A percentile compares a stretch with the other conserved stretches of the same genome.
These are phyloP conservation scores for Coemansia sp. DNA, from an alignment of 192 early-diverging fungal genomes.

Conservation along the genomic window DNA sequence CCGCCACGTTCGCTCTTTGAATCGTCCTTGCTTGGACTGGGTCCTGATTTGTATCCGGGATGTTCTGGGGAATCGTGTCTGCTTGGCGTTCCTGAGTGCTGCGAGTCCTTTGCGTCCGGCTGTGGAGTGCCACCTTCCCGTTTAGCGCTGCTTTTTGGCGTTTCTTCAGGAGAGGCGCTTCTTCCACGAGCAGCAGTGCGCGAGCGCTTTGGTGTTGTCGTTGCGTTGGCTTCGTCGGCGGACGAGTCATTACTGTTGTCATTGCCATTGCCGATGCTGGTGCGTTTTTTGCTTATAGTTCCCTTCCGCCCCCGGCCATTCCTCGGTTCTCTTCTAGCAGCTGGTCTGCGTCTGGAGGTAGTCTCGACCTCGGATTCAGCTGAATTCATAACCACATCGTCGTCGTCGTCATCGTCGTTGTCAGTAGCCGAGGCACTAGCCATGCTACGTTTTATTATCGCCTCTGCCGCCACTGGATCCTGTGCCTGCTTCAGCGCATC, in stretches of 20 bases:
- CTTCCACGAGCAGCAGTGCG: constrained; percentile 22
- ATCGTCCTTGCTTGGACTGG: constrained; percentile 24
- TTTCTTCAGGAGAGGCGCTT: constrained; percentile 9
- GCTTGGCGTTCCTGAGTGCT: constrained; percentile 34
- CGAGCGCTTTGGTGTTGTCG: constrained; percentile 46
- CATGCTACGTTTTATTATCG: constrained; percentile 45
- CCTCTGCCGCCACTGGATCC: constrained; percentile 46
- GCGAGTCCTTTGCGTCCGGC: constrained; percentile 37
- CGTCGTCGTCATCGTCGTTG: constrained; percentile 55
- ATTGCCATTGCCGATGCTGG: constrained; percentile 20
- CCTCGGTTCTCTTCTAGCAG: constrained; percentile 14
- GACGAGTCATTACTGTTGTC: constrained; percentile 17
- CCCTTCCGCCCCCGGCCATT: constrained; percentile 24
- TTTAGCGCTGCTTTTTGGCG: constrained; percentile 13
- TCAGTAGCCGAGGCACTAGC: constrained; percentile 28
- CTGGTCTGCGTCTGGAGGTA: neutral
- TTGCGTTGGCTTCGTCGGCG: constrained; percentile 28
- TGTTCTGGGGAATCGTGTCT: constrained; percentile 27
- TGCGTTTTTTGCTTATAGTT: constrained; percentile 30
- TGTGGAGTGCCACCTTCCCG: constrained; percentile 37
- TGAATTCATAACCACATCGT: constrained; percentile 49
- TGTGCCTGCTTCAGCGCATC: constrained; percentile 56
- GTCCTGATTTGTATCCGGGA: constrained; percentile 12
- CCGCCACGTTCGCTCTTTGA: constrained; percentile 20
- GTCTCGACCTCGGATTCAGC: constrained; percentile 23